phyloP scores from a whole-genome alignment of 306 rosid genomes.

The Medicago lupulina region DNA sequence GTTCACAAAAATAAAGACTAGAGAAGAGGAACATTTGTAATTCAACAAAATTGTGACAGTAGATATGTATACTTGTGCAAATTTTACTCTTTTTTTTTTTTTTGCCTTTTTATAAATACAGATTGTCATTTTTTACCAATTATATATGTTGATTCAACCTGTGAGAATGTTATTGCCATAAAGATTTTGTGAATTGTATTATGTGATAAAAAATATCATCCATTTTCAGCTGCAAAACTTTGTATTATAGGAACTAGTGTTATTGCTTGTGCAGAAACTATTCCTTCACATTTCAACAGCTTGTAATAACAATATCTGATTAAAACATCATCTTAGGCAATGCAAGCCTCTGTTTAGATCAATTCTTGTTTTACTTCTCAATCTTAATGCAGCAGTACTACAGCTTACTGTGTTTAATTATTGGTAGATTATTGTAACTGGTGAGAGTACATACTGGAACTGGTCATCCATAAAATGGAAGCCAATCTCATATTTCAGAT shows the following conservation, averaged over 20 bases:
- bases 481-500: too few relatives aligned
- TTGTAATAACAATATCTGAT: conserved; percentile 18
- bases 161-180: conserved; percentile 42
- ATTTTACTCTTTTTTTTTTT: conserved; percentile 4
- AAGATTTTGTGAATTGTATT: conserved; percentile 43
- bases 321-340: conserved; percentile 30
- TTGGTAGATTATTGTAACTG: neutral
- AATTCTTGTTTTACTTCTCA: conserved; percentile 31
- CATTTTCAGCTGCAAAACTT: conserved; percentile 39
- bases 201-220: conserved; percentile 36
- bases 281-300: conserved; percentile 20
- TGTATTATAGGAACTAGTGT: conserved; percentile 29
- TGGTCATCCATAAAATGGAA: conserved; percentile 7
- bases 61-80: conserved; percentile 66
- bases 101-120: conserved; percentile 56
- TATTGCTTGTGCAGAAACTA: conserved; percentile 34
- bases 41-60: conserved; percentile 44
- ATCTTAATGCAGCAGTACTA: conserved; percentile 21
- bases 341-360: conserved; percentile 2
- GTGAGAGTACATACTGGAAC: conserved; percentile 1
- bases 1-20: conserved; percentile 63
- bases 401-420: conserved; percentile 5
- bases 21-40: conserved; percentile 38
- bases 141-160: conserved; percentile 52
- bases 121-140: conserved; percentile 51